Percentiles rank a stretch among this genome's conserved stretches.
phyloP scores from a whole-genome alignment of 169 alveolate genomes.

The Eimeria praecox region DNA sequence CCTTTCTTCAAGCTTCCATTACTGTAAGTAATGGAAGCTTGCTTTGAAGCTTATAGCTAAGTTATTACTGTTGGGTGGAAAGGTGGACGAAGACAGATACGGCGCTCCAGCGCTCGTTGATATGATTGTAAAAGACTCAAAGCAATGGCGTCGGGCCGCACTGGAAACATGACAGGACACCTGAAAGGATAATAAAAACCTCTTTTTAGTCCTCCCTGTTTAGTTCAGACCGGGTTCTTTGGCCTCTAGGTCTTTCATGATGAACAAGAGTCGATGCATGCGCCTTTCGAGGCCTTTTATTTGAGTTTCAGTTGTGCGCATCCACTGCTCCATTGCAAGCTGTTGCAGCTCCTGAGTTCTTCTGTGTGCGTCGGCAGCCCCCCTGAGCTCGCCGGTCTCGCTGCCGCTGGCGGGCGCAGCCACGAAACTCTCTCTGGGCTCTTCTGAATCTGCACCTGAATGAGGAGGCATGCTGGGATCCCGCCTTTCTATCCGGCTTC shows the following conservation, averaged over 20 bases:
- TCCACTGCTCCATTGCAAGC: conserved; percentile 5
- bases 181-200: neutral
- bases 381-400: neutral
- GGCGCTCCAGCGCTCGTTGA: neutral
- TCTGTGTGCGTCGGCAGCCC: neutral
- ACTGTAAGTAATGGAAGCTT: too few species aligned
- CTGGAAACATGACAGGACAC: neutral
- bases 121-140: neutral
- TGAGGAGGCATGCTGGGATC: neutral
- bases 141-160: neutral
- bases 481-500: neutral
- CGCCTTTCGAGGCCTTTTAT: conserved; percentile 12
- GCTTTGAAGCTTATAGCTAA: too few species aligned
- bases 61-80: neutral
- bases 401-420: neutral
- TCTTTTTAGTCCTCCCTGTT: neutral
- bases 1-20: too few species aligned
- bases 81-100: neutral
- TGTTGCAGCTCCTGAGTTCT: neutral
- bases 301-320: neutral
- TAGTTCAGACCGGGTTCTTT: conserved; percentile 1
- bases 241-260: neutral
- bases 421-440: neutral
- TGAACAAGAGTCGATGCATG: neutral
- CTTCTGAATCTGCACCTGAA: neutral